A percentile compares a stretch with the other conserved stretches of the same genome.
Conservation (phyloP, 805 yeast species). For the Nakazawaea molendinolei region DNA sequence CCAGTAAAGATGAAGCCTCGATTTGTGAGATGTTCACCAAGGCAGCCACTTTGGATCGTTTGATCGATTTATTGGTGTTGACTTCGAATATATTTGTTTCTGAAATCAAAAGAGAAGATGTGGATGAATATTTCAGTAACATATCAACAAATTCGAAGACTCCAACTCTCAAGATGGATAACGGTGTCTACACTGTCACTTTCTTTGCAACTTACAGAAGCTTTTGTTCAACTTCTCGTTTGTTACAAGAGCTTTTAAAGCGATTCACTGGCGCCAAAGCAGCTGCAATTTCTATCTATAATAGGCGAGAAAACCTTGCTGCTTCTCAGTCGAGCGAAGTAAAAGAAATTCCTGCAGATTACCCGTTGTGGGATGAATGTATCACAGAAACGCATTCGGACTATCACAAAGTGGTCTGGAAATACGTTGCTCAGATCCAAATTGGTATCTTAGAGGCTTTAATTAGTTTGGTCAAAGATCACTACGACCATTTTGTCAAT, state of each 20-base stretch:
- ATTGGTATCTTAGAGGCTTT: slow-evolving; percentile 76
- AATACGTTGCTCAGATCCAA: slow-evolving; percentile 69
- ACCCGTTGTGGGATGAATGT: slow-evolving; percentile 53
- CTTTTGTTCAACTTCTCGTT: slow-evolving; percentile 49
- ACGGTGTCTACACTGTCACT: slow-evolving; percentile 55
- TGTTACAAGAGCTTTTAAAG: slow-evolving; percentile 45
- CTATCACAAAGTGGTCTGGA: slow-evolving; percentile 48
- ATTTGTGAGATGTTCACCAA: slow-evolving; percentile 30
- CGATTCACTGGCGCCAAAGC: slow-evolving; percentile 58
- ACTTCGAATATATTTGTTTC: slow-evolving; percentile 55
- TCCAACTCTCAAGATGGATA: slow-evolving; percentile 45
- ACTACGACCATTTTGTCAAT: slow-evolving; percentile 69
- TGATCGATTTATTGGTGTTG: slow-evolving; percentile 73
- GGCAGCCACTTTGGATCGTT: slow-evolving; percentile 67
- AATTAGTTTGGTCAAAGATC: slow-evolving; percentile 61
- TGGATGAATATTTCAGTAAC: slow-evolving; percentile 31
- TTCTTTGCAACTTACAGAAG: slow-evolving; percentile 66
- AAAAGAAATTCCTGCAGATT: slow-evolving; percentile 9
- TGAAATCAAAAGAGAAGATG: slow-evolving; percentile 34
- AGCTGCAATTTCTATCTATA: slow-evolving; percentile 49
- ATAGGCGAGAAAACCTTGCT: slow-evolving; percentile 10
- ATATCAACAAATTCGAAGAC: slow-evolving; percentile 16
- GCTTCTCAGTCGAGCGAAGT: background rate
- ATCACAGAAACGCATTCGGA: slow-evolving; percentile 23
- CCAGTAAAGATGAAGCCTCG: slow-evolving; percentile 1